Evolutionary conservation across 2,329 filamentous ascomycete species (phyloP), one percentile per base, ranked within the genome.

Genomic region (Fusarium drepaniforme): DNA sequence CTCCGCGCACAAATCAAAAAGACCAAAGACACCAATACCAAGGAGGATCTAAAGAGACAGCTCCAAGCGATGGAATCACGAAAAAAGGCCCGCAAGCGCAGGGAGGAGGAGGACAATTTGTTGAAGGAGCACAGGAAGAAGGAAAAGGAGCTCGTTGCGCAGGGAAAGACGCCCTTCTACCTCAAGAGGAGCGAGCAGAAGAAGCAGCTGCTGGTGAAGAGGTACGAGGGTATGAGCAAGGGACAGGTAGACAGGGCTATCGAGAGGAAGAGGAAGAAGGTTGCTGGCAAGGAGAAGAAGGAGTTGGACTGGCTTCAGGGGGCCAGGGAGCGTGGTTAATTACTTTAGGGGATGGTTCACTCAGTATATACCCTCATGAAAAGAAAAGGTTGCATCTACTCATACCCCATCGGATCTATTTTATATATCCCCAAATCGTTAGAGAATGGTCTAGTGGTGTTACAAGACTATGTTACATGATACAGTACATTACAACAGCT

Each of bases 121-220:
- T 79, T 96, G 64, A 87, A 90, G 53, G 91, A 93, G 82, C 96
- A 98, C 85, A 90, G 93, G 80, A 90, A 90, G 84, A 89, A 92
- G 82, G 97, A 99, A 87, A 95, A 94, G 85, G 93, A 96, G 82
- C 85, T 94, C 71, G 92, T 98, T 62, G 91, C 91, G 78, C 90
- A 97, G 85, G 97, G 97, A 71, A 98, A 98, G 90, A 91, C 90
- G 81, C 96, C 97, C 0, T 99, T 95, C 85, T 98, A 94, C 84
- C 86, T 98, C 79, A 99, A 99, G 90, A 93, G 92, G 86, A 91
- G 92, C 80, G 96, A 98, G 85, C 90, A 97, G 87, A 97, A 97
- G 92, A 95, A 96, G 87, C 87, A 93, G 83, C 87, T 95, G 66
- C 86, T 98, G 72, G 87, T 94, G 80, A 92, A 97, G 78, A 91